Evolutionary conservation across 1,284 basidiomycete species (phyloP).

Genomic region (Moniliophthora roreri): DNA sequence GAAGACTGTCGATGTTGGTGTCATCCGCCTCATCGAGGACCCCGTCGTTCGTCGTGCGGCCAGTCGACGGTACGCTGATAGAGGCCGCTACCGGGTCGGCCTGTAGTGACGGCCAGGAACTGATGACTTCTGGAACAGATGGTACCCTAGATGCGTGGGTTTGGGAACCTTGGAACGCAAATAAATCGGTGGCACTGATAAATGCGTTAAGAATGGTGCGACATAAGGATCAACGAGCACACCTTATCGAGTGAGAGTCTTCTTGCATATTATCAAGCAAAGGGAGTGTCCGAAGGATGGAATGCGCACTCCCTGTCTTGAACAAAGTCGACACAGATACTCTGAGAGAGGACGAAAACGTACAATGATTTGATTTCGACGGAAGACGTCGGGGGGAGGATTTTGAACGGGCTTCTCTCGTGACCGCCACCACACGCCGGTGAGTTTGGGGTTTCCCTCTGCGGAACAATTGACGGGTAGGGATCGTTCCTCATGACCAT

Average conservation of each 20-base stretch:
- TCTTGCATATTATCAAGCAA: conserved; percentile 69
- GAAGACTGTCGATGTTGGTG: conserved; percentile 59
- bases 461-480: conserved; percentile 29
- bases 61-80: conserved; percentile 42
- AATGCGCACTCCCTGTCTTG: conserved; percentile 76
- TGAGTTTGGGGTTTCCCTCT: conserved; percentile 30
- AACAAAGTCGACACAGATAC: conserved; percentile 7
- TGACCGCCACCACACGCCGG: conserved; percentile 70
- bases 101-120: conserved; percentile 66
- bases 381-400: conserved; percentile 70
- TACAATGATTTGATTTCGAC: conserved; percentile 64
- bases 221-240: conserved; percentile 19
- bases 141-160: conserved; percentile 43
- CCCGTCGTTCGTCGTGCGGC: conserved; percentile 33
- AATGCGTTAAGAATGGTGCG: conserved; percentile 16
- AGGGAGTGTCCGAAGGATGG: conserved; percentile 65
- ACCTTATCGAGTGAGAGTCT: conserved; percentile 64
- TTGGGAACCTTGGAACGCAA: conserved; percentile 72
- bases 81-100: conserved; percentile 57
- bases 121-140: conserved; percentile 54
- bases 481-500: conserved; percentile 56
- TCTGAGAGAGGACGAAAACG: conserved; percentile 21
- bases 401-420: conserved; percentile 40
- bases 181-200: conserved; percentile 67
- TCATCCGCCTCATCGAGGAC: conserved; percentile 50